Percentiles rank a stretch among this genome's conserved stretches.
These are phyloP conservation scores for Spirogloea muscicola DNA, from an alignment of 139 green algal species.

Conservation along the genomic window DNA sequence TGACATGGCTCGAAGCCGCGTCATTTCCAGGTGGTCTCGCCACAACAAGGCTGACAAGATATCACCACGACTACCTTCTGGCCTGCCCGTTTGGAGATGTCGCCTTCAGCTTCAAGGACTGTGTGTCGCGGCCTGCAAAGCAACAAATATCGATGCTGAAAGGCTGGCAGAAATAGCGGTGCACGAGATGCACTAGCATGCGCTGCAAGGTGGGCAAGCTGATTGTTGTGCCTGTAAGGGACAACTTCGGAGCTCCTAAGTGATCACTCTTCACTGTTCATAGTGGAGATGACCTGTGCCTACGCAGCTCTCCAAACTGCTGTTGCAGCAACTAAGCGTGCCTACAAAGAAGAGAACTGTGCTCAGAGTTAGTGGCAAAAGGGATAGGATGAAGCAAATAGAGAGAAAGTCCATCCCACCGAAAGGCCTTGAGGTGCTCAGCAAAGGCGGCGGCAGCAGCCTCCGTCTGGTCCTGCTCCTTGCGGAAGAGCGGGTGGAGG, in stretches of 20 bases:
- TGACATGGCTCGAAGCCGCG: neutral
- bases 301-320: neutral
- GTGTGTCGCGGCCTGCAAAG: slow-evolving; percentile 36
- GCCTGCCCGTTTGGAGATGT: slow-evolving; percentile 16
- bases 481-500: slow-evolving; percentile 26
- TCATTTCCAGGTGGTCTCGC: no score
- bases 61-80: neutral
- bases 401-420: slow-evolving; percentile 16
- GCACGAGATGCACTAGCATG: no score
- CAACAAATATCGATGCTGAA: neutral
- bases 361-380: neutral
- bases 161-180: neutral
- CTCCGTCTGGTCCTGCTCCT: neutral
- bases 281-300: neutral
- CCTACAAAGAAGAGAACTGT: neutral
- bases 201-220: no score
- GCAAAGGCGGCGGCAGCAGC: slow-evolving; percentile 24
- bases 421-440: slow-evolving; percentile 38
- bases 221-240: neutral
- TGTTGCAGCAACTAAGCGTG: neutral
- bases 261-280: neutral
- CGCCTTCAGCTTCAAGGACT: slow-evolving; percentile 31
- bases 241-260: neutral
- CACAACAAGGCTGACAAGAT: no score
- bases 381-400: neutral